Percentiles rank a stretch among this genome's conserved stretches.
Evolutionary conservation across 2,329 filamentous ascomycete genomes (phyloP).

Genomic region (Myriosclerotinia duriaeana): DNA sequence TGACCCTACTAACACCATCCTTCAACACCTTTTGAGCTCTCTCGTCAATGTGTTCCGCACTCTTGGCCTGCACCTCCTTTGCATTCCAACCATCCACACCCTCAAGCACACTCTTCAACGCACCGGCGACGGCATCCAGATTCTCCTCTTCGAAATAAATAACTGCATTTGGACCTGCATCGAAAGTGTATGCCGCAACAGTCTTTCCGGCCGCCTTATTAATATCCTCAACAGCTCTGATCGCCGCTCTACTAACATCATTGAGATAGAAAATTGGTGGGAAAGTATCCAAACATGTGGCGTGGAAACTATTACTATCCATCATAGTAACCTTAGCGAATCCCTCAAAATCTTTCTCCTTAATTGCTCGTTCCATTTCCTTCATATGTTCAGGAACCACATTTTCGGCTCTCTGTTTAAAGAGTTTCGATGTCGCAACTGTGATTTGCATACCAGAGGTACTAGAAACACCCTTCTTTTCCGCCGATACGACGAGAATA

Average conservation of each 20-base stretch:
- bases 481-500: constrained; percentile 85
- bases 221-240: constrained; percentile 84
- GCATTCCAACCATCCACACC: constrained; percentile 71
- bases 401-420: constrained; percentile 69
- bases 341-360: constrained; percentile 73
- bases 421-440: constrained; percentile 85
- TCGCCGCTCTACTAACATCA: constrained; percentile 83
- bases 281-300: constrained; percentile 89
- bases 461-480: constrained; percentile 92
- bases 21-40: constrained; percentile 65
- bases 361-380: constrained; percentile 80
- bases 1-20: constrained; percentile 82
- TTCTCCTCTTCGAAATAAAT: constrained; percentile 91
- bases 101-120: constrained; percentile 67
- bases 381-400: constrained; percentile 83
- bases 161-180: constrained; percentile 94
- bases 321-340: constrained; percentile 94
- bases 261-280: constrained; percentile 99
- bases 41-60: constrained; percentile 61
- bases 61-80: constrained; percentile 51
- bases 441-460: constrained; percentile 97
- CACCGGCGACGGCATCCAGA: constrained; percentile 68
- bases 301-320: constrained; percentile 96
- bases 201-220: constrained; percentile 76
- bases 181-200: constrained; percentile 93